These are phyloP conservation scores for Linum usitatissimum DNA, from an alignment of 345 rosid species.

Conservation along the genomic window DNA sequence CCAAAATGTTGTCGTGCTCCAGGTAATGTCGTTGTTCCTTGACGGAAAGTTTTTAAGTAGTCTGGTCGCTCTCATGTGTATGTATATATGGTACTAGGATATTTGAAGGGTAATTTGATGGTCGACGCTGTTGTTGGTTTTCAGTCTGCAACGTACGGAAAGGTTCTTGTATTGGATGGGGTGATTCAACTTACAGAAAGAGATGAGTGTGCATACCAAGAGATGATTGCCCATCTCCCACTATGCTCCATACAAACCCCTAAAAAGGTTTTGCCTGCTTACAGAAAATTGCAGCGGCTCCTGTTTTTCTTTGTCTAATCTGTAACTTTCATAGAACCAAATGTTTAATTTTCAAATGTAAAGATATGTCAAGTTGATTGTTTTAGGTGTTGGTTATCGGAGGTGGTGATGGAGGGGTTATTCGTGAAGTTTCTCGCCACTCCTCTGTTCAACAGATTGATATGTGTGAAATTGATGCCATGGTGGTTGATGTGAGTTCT, in stretches of 20 bases:
- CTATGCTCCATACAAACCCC: not conserved
- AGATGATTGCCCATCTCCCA: not conserved
- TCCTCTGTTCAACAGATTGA: not conserved
- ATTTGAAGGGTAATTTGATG: not conserved
- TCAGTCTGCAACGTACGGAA: slow-evolving; percentile 1
- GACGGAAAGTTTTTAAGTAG: too few relatives aligned
- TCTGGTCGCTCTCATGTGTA: too few relatives aligned
- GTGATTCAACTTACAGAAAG: slow-evolving; percentile 1
- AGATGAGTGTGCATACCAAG: slow-evolving; percentile 5
- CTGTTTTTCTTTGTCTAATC: too few relatives aligned
- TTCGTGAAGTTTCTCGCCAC: not conserved
- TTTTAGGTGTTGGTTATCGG: not conserved
- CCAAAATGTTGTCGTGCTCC: not conserved
- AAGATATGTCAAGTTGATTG: too few relatives aligned
- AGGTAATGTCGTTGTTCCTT: too few relatives aligned
- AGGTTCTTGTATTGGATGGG: slow-evolving; percentile 3
- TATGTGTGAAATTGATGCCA: slow-evolving; percentile 1
- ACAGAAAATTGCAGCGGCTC: too few relatives aligned
- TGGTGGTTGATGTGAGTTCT: slow-evolving; percentile 1
- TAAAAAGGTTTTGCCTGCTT: not conserved
- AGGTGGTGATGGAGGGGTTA: not conserved
- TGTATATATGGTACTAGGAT: too few relatives aligned
- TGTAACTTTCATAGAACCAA: too few relatives aligned
- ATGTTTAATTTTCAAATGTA: too few relatives aligned
- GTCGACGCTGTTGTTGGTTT: too few relatives aligned